Conservation (phyloP, 371 early-diverging fungal genomes). For the Apophysomyces ossiformis region DNA sequence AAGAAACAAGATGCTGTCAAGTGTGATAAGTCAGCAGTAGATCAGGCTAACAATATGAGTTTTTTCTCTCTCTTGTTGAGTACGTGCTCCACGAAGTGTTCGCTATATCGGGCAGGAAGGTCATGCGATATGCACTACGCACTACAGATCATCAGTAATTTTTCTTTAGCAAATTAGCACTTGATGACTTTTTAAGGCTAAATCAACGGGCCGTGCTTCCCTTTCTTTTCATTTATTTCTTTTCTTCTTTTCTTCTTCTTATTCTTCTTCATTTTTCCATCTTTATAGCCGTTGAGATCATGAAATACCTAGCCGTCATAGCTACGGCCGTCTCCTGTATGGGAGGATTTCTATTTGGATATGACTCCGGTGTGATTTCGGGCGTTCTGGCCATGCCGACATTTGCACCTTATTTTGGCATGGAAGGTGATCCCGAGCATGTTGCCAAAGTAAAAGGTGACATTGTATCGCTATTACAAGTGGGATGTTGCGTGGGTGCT, state of each 20-base stretch:
- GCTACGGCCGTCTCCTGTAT: conserved; percentile 49
- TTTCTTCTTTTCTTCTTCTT: not conserved
- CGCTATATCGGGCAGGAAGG: no score
- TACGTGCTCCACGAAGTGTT: no score
- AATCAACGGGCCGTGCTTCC: no score
- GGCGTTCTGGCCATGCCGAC: conserved; percentile 54
- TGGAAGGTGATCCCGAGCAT: conserved; percentile 26
- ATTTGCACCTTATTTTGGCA: conserved; percentile 42
- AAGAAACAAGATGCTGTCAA: no score
- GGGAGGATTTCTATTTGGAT: conserved; percentile 55
- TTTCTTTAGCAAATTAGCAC: no score
- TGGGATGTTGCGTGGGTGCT: conserved; percentile 50
- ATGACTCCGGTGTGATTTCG: conserved; percentile 47
- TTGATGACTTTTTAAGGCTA: no score
- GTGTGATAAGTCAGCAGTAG: no score
- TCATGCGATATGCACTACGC: no score
- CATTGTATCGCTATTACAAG: conserved; percentile 47
- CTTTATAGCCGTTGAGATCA: conserved; percentile 9
- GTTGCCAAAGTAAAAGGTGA: conserved; percentile 45
- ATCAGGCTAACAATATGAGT: no score
- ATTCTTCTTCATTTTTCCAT: not conserved
- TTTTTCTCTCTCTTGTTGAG: no score
- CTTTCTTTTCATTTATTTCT: not conserved
- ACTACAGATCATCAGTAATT: no score
- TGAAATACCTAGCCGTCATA: conserved; percentile 44